Evolutionary conservation across 2,329 filamentous ascomycete genomes (phyloP), one percentile per base, ranked within the genome.

Genomic region (Falciphora oryzae): DNA sequence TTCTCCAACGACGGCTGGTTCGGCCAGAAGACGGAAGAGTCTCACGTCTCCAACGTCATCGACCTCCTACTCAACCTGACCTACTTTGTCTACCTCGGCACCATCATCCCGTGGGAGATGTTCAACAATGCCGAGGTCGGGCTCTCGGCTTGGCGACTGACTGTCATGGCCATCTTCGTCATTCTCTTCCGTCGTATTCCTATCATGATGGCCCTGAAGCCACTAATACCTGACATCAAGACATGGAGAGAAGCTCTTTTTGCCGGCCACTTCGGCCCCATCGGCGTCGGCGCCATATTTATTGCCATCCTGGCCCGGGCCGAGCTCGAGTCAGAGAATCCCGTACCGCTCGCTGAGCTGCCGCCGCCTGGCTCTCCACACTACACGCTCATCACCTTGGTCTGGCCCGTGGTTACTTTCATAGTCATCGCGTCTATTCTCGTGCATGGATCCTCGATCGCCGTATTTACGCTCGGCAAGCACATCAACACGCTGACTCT

Each of bases 1-100:
- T 99, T 99, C 81, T 97, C 93, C 70, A 99, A 99, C 76, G 95
- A 99, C 73, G 95, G 95, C 69, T 99, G 95, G 95, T 99, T 99
- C 72, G 91, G 91, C 22, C 91, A 97, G 73, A 97, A 97, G 82
- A 99, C 95, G 0, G 95, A 99, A 74, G 95, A 99, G 76, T 94
- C 95, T 0, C 95, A 98, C 75, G 95, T 99, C 13, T 98, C 94
- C 75, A 98, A 99, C 86, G 95, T 99, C 74, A 99, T 99, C 73
- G 95, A 99, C 81, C 78, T 99, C 75, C 81, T 99, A 67, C 88
- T 99, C 80, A 99, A 99, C 32, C 85, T 99, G 87, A 86, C 94
- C 3, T 99, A 98, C 77, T 99, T 99, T 76, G 95, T 99, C 70
- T 99, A 95, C 75, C 90, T 99, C 68, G 95, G 95, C 63, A 92